A percentile compares a stretch with the other conserved stretches of the same genome.
These are phyloP conservation scores for Chytriomyces hyalinus DNA, from an alignment of 192 early-diverging fungal species.

Conservation along the genomic window DNA sequence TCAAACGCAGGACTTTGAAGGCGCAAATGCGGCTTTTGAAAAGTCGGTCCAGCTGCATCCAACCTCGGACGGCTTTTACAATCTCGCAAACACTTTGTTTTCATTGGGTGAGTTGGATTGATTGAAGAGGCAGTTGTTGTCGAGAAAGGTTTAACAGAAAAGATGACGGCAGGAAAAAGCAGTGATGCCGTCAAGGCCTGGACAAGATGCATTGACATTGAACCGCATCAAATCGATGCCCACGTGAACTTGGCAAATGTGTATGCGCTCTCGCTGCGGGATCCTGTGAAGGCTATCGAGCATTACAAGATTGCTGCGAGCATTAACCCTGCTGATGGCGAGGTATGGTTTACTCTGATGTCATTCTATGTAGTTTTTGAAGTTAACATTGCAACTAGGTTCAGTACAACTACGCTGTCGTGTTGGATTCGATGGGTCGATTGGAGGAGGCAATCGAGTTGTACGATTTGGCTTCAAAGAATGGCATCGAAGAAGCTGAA, in stretches of 20 bases:
- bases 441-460: conserved; percentile 63
- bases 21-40: conserved; percentile 38
- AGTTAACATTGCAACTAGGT: background rate
- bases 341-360: conserved; percentile 40
- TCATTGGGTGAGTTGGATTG: conserved; percentile 32
- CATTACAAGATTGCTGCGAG: conserved; percentile 64
- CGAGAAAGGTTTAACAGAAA: background rate
- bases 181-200: conserved; percentile 64
- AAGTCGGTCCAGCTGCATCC: conserved; percentile 36
- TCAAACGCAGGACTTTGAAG: conserved; percentile 34
- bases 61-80: conserved; percentile 51
- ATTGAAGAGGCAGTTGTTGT: background rate
- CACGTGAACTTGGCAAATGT: conserved; percentile 75
- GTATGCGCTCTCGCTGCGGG: conserved; percentile 55
- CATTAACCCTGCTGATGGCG: conserved; percentile 69
- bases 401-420: conserved; percentile 56
- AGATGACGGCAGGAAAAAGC: conserved; percentile 46
- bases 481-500: conserved; percentile 61
- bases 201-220: conserved; percentile 59
- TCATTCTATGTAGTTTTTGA: background rate
- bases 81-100: conserved; percentile 48
- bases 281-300: conserved; percentile 50
- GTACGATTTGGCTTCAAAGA: conserved; percentile 55
- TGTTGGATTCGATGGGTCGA: conserved; percentile 63
- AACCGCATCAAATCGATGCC: conserved; percentile 63